phyloP scores from a whole-genome alignment of 495 filamentous ascomycete genomes.

The Penicillium canescens region DNA sequence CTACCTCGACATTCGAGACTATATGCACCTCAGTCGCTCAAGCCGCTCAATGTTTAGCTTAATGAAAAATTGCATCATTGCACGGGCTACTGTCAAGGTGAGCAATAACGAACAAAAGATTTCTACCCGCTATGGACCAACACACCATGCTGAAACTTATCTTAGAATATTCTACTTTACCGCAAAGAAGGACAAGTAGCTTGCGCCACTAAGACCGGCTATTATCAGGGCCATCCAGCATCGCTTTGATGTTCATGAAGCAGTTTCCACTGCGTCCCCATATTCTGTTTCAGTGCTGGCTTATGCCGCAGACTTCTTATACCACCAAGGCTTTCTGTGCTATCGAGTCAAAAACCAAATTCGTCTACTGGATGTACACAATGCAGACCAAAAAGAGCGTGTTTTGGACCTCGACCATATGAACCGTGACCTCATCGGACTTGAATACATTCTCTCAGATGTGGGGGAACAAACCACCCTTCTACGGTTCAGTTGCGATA shows the following conservation, averaged over 20 bases:
- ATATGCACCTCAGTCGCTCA: too few species aligned
- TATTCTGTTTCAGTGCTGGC: slow-evolving; percentile 1
- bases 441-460: too few species aligned
- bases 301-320: neutral
- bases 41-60: too few species aligned
- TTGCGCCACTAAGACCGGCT: neutral
- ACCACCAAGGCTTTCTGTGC: neutral
- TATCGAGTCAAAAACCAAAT: neutral
- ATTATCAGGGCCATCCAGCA: neutral
- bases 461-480: neutral
- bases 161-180: neutral
- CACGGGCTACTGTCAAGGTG: too few species aligned
- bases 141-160: neutral
- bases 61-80: too few species aligned
- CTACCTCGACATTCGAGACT: too few species aligned
- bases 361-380: neutral
- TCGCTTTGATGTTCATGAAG: neutral
- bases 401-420: neutral
- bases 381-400: neutral
- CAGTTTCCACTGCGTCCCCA: neutral
- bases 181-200: neutral
- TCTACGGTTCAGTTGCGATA: neutral
- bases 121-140: neutral
- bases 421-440: neutral
- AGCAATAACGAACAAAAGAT: too few species aligned